Evolutionary conservation across 225 moss, liverwort and hornwort genomes (phyloP).

Genomic region (Pseudisothecium myosuroides): DNA sequence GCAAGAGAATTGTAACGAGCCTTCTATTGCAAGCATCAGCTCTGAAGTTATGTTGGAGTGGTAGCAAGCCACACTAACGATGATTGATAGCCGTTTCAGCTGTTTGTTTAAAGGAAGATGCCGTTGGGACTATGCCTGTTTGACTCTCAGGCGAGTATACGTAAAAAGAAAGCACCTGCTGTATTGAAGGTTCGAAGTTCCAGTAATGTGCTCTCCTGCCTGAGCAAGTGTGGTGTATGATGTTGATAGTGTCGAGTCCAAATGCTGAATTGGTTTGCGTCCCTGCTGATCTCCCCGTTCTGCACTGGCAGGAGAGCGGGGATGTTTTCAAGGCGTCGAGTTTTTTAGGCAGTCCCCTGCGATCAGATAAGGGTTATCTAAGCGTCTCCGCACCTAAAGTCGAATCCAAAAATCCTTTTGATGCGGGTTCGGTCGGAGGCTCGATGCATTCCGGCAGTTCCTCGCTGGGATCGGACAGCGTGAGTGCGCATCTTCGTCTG

Average conservation of each 20-base stretch:
- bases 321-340: slow-evolving; percentile 42
- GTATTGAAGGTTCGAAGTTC: neutral
- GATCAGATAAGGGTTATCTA: slow-evolving; percentile 43
- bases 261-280: neutral
- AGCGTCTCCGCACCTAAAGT: slow-evolving; percentile 27
- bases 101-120: neutral
- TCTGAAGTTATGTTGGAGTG: neutral
- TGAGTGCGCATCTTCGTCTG: slow-evolving; percentile 46
- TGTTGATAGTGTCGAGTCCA: neutral
- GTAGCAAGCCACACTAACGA: neutral
- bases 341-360: slow-evolving; percentile 67
- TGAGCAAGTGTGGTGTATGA: neutral
- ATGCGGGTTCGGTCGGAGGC: slow-evolving; percentile 57
- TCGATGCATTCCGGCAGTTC: slow-evolving; percentile 99
- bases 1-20: neutral
- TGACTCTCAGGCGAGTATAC: neutral
- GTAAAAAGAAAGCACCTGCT: neutral
- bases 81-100: neutral
- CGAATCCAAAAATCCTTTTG: slow-evolving; percentile 44
- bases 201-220: neutral
- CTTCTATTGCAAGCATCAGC: neutral
- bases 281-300: neutral
- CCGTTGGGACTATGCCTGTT: neutral
- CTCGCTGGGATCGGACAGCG: slow-evolving; percentile 71
- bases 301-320: slow-evolving; percentile 45